Evolutionary conservation across 31 red algal genomes (phyloP).

Genomic region (Porphyra umbilicalis): DNA sequence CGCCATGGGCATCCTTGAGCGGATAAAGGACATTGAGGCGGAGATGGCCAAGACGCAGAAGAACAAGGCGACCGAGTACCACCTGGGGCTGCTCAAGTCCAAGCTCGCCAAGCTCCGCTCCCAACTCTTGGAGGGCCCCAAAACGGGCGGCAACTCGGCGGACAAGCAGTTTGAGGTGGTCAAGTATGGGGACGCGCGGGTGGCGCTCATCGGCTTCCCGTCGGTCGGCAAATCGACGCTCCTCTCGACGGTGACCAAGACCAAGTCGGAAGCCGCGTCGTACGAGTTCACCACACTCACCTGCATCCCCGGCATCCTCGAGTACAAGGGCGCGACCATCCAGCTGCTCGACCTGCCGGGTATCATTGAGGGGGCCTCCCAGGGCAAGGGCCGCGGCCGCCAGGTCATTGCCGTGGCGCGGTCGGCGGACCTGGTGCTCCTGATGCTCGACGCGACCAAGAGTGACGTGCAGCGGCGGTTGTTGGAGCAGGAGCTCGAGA

Average conservation of each 20-base stretch:
- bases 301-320: conserved; percentile 80
- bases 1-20: conserved; percentile 87
- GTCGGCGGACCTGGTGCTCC: conserved; percentile 79
- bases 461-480: conserved; percentile 69
- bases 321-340: conserved; percentile 82
- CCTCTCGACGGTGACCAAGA: conserved; percentile 71
- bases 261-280: conserved; percentile 65
- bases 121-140: conserved; percentile 72
- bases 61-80: conserved; percentile 96
- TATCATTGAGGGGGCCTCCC: conserved; percentile 88
- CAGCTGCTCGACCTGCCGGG: conserved; percentile 93
- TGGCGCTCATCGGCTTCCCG: conserved; percentile 83
- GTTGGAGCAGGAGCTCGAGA: conserved; percentile 77
- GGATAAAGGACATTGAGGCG: conserved; percentile 88
- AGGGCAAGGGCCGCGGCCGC: conserved; percentile 86
- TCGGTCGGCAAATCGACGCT: conserved; percentile 96
- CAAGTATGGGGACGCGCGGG: conserved; percentile 93
- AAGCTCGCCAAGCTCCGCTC: conserved; percentile 82
- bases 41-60: conserved; percentile 90
- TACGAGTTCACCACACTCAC: conserved; percentile 95
- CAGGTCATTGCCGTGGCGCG: conserved; percentile 93
- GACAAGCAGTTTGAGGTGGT: conserved; percentile 86
- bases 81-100: conserved; percentile 93
- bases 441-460: conserved; percentile 96
- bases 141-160: conserved; percentile 47